Conservation (phyloP, 148 eudicot species). For the Vaccinium corymbosum region DNA sequence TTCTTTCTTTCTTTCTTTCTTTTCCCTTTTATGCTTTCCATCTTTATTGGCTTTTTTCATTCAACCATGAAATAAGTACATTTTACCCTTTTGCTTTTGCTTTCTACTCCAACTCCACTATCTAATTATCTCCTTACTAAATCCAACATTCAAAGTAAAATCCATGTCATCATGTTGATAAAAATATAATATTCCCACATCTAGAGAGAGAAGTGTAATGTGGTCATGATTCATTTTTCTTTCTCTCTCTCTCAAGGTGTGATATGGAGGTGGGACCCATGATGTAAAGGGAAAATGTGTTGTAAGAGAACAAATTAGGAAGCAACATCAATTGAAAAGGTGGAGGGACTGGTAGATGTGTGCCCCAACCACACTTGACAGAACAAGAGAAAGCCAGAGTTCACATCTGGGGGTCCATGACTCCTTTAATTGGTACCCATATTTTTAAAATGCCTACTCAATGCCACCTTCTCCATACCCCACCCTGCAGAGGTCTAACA, state of each 20-base stretch:
- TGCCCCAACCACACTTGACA: not conserved
- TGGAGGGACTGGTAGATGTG: not conserved
- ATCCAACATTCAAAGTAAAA: not conserved
- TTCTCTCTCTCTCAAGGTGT: not conserved
- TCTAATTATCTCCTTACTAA: not conserved
- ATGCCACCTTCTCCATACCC: not conserved
- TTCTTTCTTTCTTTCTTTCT: not conserved
- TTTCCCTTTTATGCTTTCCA: not conserved
- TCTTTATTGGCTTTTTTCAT: not conserved
- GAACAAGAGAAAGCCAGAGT: not conserved
- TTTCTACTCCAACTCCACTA: slow-evolving; percentile 9
- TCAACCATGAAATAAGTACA: slow-evolving; percentile 1
- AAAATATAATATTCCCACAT: not conserved
- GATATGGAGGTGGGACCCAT: not conserved
- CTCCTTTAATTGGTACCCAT: not conserved
- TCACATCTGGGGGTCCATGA: not conserved
- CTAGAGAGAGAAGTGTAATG: not conserved
- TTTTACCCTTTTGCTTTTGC: not conserved
- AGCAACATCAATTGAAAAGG: not conserved
- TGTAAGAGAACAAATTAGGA: not conserved
- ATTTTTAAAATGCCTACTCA: not conserved
- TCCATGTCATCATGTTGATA: not conserved
- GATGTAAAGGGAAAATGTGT: not conserved
- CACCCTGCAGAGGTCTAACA: no score
- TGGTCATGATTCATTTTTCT: not conserved